Conservation (phyloP, 2,329 filamentous ascomycete species). For the Xylariales sp. region DNA sequence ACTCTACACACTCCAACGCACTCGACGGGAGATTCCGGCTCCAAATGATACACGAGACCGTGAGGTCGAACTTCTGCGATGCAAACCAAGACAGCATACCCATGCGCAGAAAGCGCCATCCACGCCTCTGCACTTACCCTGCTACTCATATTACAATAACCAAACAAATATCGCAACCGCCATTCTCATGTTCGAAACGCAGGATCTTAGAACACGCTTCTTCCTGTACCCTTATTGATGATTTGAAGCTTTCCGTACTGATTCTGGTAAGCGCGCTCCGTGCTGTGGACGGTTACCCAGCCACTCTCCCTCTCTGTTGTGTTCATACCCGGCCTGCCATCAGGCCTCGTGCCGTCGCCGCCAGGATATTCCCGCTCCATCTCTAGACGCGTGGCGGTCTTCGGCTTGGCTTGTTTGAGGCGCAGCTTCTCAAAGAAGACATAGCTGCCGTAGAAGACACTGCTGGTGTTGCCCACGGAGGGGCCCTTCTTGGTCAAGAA, state of each 20-base stretch:
- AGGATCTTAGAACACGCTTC: neutral
- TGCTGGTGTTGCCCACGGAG: constrained; percentile 41
- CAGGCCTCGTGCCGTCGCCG: constrained; percentile 34
- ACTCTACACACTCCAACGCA: no score
- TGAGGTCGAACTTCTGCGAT: no score
- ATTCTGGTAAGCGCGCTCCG: constrained; percentile 12
- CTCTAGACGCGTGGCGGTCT: constrained; percentile 43
- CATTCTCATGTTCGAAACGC: neutral
- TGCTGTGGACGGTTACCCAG: constrained; percentile 6
- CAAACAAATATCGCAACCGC: no score
- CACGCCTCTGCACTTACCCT: no score
- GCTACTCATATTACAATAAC: no score
- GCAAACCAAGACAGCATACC: no score
- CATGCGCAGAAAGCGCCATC: no score
- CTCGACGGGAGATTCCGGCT: no score
- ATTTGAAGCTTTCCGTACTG: constrained; percentile 14
- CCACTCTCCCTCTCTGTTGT: constrained; percentile 7
- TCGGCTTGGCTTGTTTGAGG: constrained; percentile 45
- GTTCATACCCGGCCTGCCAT: constrained; percentile 20
- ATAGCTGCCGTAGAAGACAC: constrained; percentile 50
- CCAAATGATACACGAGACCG: no score
- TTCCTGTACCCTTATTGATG: neutral
- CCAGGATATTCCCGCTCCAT: constrained; percentile 40
- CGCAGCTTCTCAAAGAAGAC: constrained; percentile 57
- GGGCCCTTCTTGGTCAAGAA: constrained; percentile 48